Base-by-base conservation (phyloP, 2,329 filamentous ascomycete species). In the Aspergillus sojae region DNA sequence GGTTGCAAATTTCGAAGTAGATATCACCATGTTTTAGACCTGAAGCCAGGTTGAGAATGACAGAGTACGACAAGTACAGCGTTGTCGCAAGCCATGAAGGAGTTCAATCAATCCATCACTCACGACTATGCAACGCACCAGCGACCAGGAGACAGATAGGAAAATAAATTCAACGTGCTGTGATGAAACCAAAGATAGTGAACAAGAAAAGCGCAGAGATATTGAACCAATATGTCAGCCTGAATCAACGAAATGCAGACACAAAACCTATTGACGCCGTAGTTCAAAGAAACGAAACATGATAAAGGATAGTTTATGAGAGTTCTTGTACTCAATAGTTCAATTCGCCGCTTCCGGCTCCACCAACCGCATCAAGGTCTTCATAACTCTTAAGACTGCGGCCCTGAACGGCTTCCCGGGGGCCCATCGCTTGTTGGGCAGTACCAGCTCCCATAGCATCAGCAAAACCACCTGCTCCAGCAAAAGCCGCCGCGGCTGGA, bases 301-400 rank as follows among this genome's bases (percentile, higher is more conserved):
- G 9, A 41, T 41, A n/a, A 41, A 41, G 39, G 39, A 41, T 5
- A 60, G 36, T 34, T 61, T 11, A 30, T 30, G 57, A 50, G 21
- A 39, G 39, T 28, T 28, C 39, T 21, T 11, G 14, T 21, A 23
- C 52, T 62, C 85, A 98, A 75, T 98, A 98, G 79, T 98, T 96
- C 72, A 98, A 82, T 80, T 97, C 94, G 32, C 92, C 91, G 46
- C 90, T 88, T 46, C 90, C 92, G 41, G 86, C 84, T 16, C 89
- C 88, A 43, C 88, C 88, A 62, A 91, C 90, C 53, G 96, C 94
- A 80, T 99, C 95, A 28, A 99, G 83, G 75, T 99, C 95, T 78
- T 99, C 96, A 75, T 99, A 99, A 77, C 93, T 97, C 85, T 96
- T 97, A 68, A 99, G 81, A 65, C 92, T 97, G 62, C 95, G 88